Base-by-base conservation (phyloP, 148 eudicot species). In the Cornus florida region DNA sequence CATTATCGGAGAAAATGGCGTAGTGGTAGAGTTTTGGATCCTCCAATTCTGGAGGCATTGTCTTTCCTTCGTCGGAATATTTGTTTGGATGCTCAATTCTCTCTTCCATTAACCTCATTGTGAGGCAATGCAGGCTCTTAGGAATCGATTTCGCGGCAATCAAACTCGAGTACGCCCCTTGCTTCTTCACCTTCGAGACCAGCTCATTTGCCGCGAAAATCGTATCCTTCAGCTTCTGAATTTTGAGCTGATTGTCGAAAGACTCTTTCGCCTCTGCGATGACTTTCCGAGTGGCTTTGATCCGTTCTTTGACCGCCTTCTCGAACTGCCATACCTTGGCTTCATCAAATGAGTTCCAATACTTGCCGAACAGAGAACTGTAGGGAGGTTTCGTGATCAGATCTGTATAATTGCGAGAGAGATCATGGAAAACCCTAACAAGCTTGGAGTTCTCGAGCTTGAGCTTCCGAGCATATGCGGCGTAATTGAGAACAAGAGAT, bases 91-190 rank as follows among this genome's bases (percentile, higher is more conserved):
- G 83, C 13, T 94, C 89, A 67, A 92, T 91, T 53, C 98, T 84
- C 84, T 94, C 98, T 60, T 94, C 95, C 98, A 94, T 94, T 82
- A 94, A 81, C 84, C 94, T 91, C 94, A 94, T 90, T 3, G 98
- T 87, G 35, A 94, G 77, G 50, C 98, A 94, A 82, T 94, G 94
- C 83, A 94, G 76, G 86, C 98, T 94, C 77, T 92, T 94, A 10
- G 98, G 98, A 65, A 94, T 94, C 6, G 98, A 94, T 81, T 94
- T 94, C 0, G 98, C 98, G 13, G 98, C 98, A 85, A 94, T 94
- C 87, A 94, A 88, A 85, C 97, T 94, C 28, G 97, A 92, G 78
- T 92, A 94, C 1, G 98, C 98, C n/a, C 97, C 97, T 80, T 92
- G 97, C 83, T 94, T 94, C 85, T 94, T 94, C 6, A 92, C 94